phyloP scores from a whole-genome alignment of 1,139 yeast genomes.

The Pichia sp. region DNA sequence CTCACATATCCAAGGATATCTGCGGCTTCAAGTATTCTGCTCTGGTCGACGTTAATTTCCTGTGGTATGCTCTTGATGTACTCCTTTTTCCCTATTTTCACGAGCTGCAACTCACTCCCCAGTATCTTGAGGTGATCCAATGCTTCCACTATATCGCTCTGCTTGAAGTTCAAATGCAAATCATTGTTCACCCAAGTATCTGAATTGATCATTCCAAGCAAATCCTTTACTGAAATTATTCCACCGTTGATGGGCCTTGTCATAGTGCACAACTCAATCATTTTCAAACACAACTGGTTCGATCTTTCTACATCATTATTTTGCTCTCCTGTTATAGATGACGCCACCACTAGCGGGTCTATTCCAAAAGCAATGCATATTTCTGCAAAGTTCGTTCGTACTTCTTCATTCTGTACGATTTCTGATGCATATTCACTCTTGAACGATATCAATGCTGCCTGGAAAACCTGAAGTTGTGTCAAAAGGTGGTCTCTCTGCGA shows the following conservation, averaged over 20 bases:
- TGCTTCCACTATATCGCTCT: slow-evolving; percentile 47
- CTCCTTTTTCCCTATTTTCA: slow-evolving; percentile 32
- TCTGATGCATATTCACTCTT: slow-evolving; percentile 63
- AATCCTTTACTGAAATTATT: slow-evolving; percentile 59
- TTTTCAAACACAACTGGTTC: slow-evolving; percentile 63
- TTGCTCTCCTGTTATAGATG: slow-evolving; percentile 17
- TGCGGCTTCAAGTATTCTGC: slow-evolving; percentile 66
- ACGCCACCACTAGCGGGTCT: slow-evolving; percentile 62
- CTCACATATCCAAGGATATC: slow-evolving; percentile 67
- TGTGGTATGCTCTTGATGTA: slow-evolving; percentile 38
- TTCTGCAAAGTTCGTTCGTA: slow-evolving; percentile 64
- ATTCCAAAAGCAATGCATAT: slow-evolving; percentile 77
- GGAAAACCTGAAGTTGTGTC: slow-evolving; percentile 58
- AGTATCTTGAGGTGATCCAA: slow-evolving; percentile 33
- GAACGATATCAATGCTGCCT: slow-evolving; percentile 55
- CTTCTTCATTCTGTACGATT: slow-evolving; percentile 58
- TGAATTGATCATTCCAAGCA: slow-evolving; percentile 36
- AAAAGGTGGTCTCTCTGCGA: slow-evolving; percentile 48
- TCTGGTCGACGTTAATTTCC: slow-evolving; percentile 61
- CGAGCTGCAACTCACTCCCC: slow-evolving; percentile 33
- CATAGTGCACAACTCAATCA: slow-evolving; percentile 69
- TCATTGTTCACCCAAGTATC: slow-evolving; percentile 35
- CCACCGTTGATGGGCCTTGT: slow-evolving; percentile 80
- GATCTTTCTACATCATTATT: slow-evolving; percentile 45
- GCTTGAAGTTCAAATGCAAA: slow-evolving; percentile 29